phyloP scores from a whole-genome alignment of 2,329 filamentous ascomycete genomes.

The Didymella segeticola region DNA sequence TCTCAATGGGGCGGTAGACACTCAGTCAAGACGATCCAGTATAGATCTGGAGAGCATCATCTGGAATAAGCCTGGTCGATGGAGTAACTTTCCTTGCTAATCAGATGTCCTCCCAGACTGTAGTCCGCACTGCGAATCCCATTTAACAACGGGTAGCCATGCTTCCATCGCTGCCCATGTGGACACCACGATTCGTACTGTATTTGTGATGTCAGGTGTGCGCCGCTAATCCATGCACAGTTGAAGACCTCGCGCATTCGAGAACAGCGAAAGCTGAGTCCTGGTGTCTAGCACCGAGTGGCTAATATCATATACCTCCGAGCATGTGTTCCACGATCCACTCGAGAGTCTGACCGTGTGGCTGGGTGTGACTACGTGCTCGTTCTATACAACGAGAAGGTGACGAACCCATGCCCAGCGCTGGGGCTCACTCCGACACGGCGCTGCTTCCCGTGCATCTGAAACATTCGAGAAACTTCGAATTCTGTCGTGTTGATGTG shows the following conservation, averaged over 20 bases:
- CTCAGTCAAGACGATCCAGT: not conserved
- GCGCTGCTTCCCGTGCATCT: slow-evolving; percentile 11
- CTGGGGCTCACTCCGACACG: slow-evolving; percentile 1
- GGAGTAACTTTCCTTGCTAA: not conserved
- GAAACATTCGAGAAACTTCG: slow-evolving; percentile 14
- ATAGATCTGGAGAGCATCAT: not conserved
- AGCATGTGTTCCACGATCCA: not conserved
- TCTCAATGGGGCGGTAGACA: not conserved
- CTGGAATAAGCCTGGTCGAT: not conserved
- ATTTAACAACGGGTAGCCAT: not conserved
- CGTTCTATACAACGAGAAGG: not conserved
- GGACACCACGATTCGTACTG: not conserved
- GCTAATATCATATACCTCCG: not conserved
- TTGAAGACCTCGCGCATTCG: not conserved
- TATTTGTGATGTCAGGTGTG: not conserved
- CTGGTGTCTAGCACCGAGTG: not conserved
- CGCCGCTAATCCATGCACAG: not conserved
- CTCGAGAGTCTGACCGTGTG: not conserved
- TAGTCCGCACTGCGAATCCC: not conserved
- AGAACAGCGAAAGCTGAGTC: not conserved
- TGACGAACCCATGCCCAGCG: slow-evolving; percentile 1
- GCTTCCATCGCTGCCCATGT: not conserved
- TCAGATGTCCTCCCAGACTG: not conserved
- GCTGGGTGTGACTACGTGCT: not conserved
- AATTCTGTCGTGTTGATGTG: not conserved